Conservation (phyloP, 352 stramenopile species). For the Pythium oligandrum region DNA sequence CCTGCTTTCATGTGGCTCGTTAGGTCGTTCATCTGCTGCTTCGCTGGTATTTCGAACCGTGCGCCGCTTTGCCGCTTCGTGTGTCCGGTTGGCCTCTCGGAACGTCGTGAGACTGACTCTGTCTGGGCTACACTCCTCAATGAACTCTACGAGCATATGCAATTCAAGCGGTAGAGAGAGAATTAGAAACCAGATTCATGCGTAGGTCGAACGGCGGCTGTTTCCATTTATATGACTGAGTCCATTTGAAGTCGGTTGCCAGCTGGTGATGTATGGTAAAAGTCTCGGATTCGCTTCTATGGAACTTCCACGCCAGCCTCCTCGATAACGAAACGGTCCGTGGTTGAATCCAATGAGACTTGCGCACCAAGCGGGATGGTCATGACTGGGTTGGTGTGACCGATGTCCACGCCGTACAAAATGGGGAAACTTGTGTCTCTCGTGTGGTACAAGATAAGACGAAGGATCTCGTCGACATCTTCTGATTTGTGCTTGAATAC, state of each 20-base stretch:
- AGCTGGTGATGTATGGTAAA: slow-evolving; percentile 2
- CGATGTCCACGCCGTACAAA: slow-evolving; percentile 49
- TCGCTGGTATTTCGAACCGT: no score
- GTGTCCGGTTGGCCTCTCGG: background rate
- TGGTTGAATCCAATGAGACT: slow-evolving; percentile 29
- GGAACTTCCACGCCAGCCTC: slow-evolving; percentile 17
- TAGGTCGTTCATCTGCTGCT: no score
- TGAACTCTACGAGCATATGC: background rate
- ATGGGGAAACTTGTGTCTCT: slow-evolving; percentile 42
- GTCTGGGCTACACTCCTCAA: background rate
- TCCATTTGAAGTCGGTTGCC: slow-evolving; percentile 1
- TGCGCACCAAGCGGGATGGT: slow-evolving; percentile 45
- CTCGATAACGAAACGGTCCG: slow-evolving; percentile 28
- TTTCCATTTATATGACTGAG: background rate
- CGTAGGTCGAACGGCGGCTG: background rate
- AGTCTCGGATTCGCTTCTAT: background rate
- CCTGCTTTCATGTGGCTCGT: background rate
- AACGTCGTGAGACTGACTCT: background rate
- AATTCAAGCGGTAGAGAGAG: background rate
- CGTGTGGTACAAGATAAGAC: slow-evolving; percentile 50
- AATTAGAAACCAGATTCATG: background rate
- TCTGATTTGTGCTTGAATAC: slow-evolving; percentile 33
- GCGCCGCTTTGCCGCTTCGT: no score
- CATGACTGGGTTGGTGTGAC: slow-evolving; percentile 54
- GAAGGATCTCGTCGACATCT: slow-evolving; percentile 38